Evolutionary conservation across 345 rosid species (phyloP), one percentile per base, ranked within the genome.

Genomic region (Moricandia moricandioides): DNA sequence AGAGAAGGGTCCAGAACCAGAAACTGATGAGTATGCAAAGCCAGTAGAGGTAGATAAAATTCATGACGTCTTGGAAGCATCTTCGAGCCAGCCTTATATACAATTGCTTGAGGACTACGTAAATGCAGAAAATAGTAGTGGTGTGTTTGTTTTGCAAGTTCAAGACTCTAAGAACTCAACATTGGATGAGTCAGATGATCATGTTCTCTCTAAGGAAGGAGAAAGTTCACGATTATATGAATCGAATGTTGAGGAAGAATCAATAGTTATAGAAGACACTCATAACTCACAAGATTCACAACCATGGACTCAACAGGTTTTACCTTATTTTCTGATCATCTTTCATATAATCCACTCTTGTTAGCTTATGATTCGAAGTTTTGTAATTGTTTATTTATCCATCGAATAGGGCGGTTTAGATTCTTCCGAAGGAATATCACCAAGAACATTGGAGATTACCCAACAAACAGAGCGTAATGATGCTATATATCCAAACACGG

Each of bases 231-330:
- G 13, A 9, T 59, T 71, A 5, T 6, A 14, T 37, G 56, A 64
- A 77, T 11, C 7, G 18, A 62, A 21, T 62, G n/a, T 10, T 64
- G 66, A 21, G 7, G 56, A 70, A 47, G 65, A 71, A 37, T 51
- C 64, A 30, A 17, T 29, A 57, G 37, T 37, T 71, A 16, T 43
- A 71, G 52, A n/a, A 30, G 29, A 12, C 1, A 27, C 8, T 18
- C 57, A 65, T 21, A 51, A 26, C 35, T 72, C 73, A 7, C 73
- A 78, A n/a, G 77, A 1, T 66, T 59, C 77, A 51, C 49, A 72
- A 72, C 26, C 30, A 57, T 35, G 67, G 68, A 58, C 21, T 56
- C 67, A 47, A 47, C 62, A 77, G 80, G 80, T 77, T 65, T 26
- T 14, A 71, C 27, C 7, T 31, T 47, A 9, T 71, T 13, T 65